phyloP scores from a whole-genome alignment of 208 protist genomes.

The Trypanosoma platydactyli region DNA sequence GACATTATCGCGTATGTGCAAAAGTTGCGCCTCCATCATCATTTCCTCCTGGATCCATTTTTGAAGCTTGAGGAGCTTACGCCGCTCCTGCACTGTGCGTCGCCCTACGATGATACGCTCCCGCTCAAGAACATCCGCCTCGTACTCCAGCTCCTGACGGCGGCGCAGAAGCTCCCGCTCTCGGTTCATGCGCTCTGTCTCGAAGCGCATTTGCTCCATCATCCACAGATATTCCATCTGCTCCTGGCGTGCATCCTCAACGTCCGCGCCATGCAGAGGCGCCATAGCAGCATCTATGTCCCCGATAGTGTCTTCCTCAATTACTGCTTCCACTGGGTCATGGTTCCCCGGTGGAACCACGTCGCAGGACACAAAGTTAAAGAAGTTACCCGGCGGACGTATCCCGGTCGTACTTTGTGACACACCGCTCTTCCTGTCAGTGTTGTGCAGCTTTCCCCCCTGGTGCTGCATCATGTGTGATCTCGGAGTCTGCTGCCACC shows the following conservation, averaged over 20 bases:
- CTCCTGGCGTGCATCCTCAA: slow-evolving; percentile 27
- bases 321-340: background rate
- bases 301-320: slow-evolving; percentile 15
- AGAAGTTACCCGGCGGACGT: background rate
- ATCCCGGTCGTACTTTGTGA: background rate
- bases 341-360: background rate
- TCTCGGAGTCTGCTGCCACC: no score
- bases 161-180: slow-evolving; percentile 34
- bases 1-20: slow-evolving; percentile 5
- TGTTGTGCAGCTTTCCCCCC: no score
- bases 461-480: no score
- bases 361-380: background rate
- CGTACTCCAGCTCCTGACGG: slow-evolving; percentile 23
- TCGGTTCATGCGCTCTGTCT: slow-evolving; percentile 51
- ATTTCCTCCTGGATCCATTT: slow-evolving; percentile 15
- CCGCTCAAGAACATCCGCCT: slow-evolving; percentile 10
- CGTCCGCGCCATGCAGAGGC: slow-evolving; percentile 4
- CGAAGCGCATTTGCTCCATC: slow-evolving; percentile 68
- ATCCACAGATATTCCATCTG: slow-evolving; percentile 59
- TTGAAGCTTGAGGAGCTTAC: slow-evolving; percentile 4
- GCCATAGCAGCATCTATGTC: slow-evolving; percentile 7
- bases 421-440: no score
- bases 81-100: slow-evolving; percentile 8
- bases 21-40: slow-evolving; percentile 17
- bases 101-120: slow-evolving; percentile 6